Conservation (phyloP, 1,284 basidiomycete genomes). For the Farysia itapuensis region DNA sequence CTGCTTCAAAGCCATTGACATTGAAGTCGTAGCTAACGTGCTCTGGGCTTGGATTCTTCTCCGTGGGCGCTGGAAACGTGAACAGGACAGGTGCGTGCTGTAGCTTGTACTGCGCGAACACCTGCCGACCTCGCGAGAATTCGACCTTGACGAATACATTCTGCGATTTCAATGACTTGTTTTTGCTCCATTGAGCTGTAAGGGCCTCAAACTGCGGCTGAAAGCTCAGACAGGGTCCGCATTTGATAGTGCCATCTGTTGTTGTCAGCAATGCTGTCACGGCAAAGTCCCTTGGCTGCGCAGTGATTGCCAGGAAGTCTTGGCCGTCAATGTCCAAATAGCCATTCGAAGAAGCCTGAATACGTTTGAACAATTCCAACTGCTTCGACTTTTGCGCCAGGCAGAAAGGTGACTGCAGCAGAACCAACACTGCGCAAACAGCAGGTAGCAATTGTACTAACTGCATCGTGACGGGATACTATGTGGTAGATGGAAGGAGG, state of each 20-base stretch:
- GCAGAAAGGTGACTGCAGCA: too few relatives aligned
- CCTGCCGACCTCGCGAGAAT: conserved; percentile 27
- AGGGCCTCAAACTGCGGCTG: conserved; percentile 45
- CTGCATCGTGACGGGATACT: too few relatives aligned
- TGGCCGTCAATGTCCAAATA: conserved; percentile 25
- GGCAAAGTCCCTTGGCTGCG: conserved; percentile 27
- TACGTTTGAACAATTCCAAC: conserved; percentile 9
- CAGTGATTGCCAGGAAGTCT: conserved; percentile 10
- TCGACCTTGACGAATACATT: conserved; percentile 48
- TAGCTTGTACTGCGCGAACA: conserved; percentile 43
- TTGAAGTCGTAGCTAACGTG: conserved; percentile 47
- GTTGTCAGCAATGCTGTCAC: conserved; percentile 44
- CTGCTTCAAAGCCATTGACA: conserved; percentile 31
- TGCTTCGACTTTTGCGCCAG: conserved; percentile 15
- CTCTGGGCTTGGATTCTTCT: conserved; percentile 11
- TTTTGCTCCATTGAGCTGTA: conserved; percentile 34
- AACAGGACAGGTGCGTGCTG: conserved; percentile 46
- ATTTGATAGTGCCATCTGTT: conserved; percentile 32
- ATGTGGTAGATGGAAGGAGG: too few relatives aligned
- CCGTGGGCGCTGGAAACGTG: conserved; percentile 33
- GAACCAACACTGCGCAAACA: too few relatives aligned
- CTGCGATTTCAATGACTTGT: conserved; percentile 15
- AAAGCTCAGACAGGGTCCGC: conserved; percentile 41
- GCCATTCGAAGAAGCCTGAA: conserved; percentile 12
- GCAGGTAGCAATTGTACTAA: too few relatives aligned